Evolutionary conservation across 23 red algal genomes (phyloP), one percentile per base, ranked within the genome.

Genomic region (Agarophyton chilense): DNA sequence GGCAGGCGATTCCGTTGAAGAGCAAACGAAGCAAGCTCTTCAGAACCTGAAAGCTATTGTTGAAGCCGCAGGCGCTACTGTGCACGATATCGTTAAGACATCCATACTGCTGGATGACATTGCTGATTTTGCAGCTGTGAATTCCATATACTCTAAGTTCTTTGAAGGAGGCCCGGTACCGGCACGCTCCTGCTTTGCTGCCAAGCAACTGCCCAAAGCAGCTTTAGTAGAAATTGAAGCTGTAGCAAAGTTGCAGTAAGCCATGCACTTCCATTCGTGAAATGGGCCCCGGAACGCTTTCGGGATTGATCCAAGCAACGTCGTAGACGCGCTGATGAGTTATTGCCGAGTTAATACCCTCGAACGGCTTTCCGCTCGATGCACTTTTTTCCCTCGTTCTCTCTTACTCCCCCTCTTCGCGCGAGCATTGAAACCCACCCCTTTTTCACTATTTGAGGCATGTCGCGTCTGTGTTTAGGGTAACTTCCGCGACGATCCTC

Each of bases 201-300:
- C 87, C 13, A 94, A 96, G 50, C 56, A 92, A 32, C 57, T 99
- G 63, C 97, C 97, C 2, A 96, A 96, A 32, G 84, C 83, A 33
- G 97, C 97, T 6, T 61, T 94, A 22, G 93, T 99, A 13, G 97
- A 99, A 75, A 94, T 99, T 63, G 97, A 99, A 52, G 87, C 82
- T 77, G 89, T 96, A 43, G 97, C 97, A 35, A 84, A 74, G 68
- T 29, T 74, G 40, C 24, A 74, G 43, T 74, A 12, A 65, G 60
- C 26, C 25, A 38, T 35, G 13, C 2, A 25, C 14, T 16, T 17
- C 18, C 19, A 3, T 4, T 17, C 11, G 52, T 18, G 31, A 7
- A 65, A 17, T 65, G 4, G 17, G 1, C 5, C 0, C 10, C 44
- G 12, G 44, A 9, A 47, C n/a, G n/a, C n/a, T n/a, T n/a, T n/a